Evolutionary conservation across 345 rosid species (phyloP), one percentile per base, ranked within the genome.

Genomic region (Adansonia digitata): DNA sequence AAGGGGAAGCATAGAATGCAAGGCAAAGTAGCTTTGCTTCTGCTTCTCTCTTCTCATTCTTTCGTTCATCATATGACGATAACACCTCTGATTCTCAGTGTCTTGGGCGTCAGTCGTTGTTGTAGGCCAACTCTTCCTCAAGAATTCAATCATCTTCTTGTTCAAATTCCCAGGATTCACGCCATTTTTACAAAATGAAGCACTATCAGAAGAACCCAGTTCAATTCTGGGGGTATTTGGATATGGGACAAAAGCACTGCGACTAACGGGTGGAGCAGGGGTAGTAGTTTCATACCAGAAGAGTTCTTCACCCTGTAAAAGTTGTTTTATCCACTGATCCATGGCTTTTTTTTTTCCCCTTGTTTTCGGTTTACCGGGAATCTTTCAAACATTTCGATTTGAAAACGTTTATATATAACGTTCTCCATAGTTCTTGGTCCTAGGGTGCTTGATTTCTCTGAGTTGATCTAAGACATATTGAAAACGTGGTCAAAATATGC

Each of bases 21-120:
- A 82, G 63, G 81, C 82, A 0, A 64, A 63, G 83, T 85, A 93
- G 56, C 83, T 84, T 34, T 78, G 73, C 81, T 79, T 90, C 84
- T 91, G 94, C 79, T 57, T 87, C 75, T 81, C 85, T 81, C 98
- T 84, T 71, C 98, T 86, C 67, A 76, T 55, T 81, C 98, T 83
- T 75, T 93, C 98, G 64, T 81, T 87, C 81, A 91, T 59, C 90
- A 79, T 85, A 73, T 88, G 97, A 5, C 74, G 79, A 66, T 76
- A 73, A 46, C 83, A 45, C 61, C 88, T 82, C 0, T 79, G 75
- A 45, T 80, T 79, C 45, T 74, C 85, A 27, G 79, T 68, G 31
- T 77, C 85, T 20, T 34, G 63, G 27, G 64, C 48, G 34, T 42
- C 76, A 39, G 34, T 75, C 49, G 26, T 43, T 68, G 43, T 59